A percentile compares a stretch with the other conserved stretches of the same genome.
phyloP scores from a whole-genome alignment of 768 basidiomycete genomes.

The Calocybe gangraenosa region DNA sequence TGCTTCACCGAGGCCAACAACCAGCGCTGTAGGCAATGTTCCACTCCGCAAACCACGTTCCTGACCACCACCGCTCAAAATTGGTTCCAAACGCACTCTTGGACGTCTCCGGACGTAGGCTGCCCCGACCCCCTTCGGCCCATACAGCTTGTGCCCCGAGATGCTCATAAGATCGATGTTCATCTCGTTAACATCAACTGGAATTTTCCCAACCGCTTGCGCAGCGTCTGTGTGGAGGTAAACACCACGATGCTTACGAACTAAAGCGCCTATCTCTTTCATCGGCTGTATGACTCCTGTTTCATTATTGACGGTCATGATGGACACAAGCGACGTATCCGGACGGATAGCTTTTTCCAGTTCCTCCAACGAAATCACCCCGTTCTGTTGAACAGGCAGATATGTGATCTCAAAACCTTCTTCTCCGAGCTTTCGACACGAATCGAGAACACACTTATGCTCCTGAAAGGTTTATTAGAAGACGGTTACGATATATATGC shows the following conservation, averaged over 20 bases:
- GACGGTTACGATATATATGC: conserved; percentile 21
- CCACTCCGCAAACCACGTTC: conserved; percentile 94
- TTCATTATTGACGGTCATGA: conserved; percentile 99
- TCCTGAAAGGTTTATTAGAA: conserved; percentile 46
- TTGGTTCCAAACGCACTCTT: conserved; percentile 90
- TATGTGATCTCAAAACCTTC: conserved; percentile 99
- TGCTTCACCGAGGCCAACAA: conserved; percentile 93
- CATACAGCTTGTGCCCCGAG: conserved; percentile 96
- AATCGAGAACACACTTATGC: conserved; percentile 99
- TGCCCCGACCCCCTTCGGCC: conserved; percentile 94
- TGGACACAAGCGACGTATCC: conserved; percentile 89
- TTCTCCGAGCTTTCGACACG: conserved; percentile 90
- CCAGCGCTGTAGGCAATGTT: conserved; percentile 85
- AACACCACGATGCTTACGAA: conserved; percentile 84
- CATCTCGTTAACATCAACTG: conserved; percentile 90
- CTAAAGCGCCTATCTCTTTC: conserved; percentile 86
- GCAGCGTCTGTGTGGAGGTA: conserved; percentile 98
- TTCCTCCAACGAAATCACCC: conserved; percentile 71
- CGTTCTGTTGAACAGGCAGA: conserved; percentile 88
- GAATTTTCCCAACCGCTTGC: conserved; percentile 90
- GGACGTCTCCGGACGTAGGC: conserved; percentile 92
- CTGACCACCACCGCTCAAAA: conserved; percentile 94
- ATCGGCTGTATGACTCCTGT: conserved; percentile 98
- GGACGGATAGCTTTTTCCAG: conserved; percentile 88
- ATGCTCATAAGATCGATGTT: conserved; percentile 96